A percentile compares a stretch with the other conserved stretches of the same genome.
Evolutionary conservation across 2,329 filamentous ascomycete species (phyloP).

Genomic region (Sordariomycetes sp.): DNA sequence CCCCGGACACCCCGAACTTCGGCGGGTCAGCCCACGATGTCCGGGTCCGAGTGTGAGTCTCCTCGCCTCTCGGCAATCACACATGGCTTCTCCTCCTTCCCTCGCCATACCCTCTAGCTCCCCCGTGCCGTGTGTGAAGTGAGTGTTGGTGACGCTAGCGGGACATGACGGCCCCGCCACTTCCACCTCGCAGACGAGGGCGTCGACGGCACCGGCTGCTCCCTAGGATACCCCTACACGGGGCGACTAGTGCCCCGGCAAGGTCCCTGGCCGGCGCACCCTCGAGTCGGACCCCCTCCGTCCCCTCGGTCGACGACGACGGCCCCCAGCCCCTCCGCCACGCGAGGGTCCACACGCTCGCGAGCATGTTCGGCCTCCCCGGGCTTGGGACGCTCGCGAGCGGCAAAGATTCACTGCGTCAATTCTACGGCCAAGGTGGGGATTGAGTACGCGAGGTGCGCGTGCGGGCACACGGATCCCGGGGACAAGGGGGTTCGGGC

Average conservation of each 20-base stretch:
- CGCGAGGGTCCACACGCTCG: conserved; percentile 79
- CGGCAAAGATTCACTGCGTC: conserved; percentile 87
- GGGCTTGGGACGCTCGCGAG: conserved; percentile 65
- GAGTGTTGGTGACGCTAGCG: not conserved
- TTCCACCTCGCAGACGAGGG: conserved; percentile 44
- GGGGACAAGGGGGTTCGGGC: conserved; percentile 64
- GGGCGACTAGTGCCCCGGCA: conserved; percentile 56
- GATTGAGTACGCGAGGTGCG: conserved; percentile 82
- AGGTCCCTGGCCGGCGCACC: conserved; percentile 45
- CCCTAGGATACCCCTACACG: conserved; percentile 27
- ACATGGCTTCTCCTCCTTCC: not conserved
- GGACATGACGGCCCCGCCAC: conserved; percentile 35
- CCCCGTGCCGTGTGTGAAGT: no score
- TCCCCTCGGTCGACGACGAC: conserved; percentile 54
- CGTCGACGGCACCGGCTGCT: conserved; percentile 20
- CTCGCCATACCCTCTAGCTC: not conserved
- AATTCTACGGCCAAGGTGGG: conserved; percentile 80
- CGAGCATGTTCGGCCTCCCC: conserved; percentile 59
- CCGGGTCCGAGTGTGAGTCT: conserved; percentile 42
- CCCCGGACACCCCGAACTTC: no score
- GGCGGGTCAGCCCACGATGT: no score
- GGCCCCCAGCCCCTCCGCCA: conserved; percentile 79
- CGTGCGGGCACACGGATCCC: conserved; percentile 62
- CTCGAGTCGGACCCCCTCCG: conserved; percentile 56
- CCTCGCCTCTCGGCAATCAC: no score